phyloP scores from a whole-genome alignment of 106 monocot genomes.

The Dioscorea zingiberensis region DNA sequence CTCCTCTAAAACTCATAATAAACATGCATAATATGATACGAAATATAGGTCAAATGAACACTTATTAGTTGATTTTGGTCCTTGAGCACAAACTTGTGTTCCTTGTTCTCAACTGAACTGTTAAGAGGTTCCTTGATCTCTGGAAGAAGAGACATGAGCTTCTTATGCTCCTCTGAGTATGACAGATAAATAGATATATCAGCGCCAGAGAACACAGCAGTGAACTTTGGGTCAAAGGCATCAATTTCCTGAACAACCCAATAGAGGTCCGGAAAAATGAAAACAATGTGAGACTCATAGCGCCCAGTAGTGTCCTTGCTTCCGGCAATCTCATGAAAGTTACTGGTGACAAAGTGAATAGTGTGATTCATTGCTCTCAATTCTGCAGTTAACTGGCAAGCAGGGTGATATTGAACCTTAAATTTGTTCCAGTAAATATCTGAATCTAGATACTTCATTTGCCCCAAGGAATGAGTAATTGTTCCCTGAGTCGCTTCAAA shows the following conservation, averaged over 20 bases:
- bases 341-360: conserved; percentile 87
- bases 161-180: conserved; percentile 25
- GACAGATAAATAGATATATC: conserved; percentile 48
- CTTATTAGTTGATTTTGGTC: conserved; percentile 53
- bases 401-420: conserved; percentile 56
- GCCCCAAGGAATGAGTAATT: conserved; percentile 67
- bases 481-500: conserved; percentile 80
- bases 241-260: conserved; percentile 51
- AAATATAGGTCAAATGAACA: too few species aligned
- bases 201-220: conserved; percentile 37
- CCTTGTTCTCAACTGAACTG: conserved; percentile 26
- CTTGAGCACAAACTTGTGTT: conserved; percentile 45
- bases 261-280: conserved; percentile 43
- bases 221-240: conserved; percentile 47
- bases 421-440: conserved; percentile 71
- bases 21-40: too few species aligned
- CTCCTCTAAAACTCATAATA: too few species aligned
- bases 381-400: conserved; percentile 55
- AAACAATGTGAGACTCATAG: conserved; percentile 32
- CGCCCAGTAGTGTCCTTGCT: conserved; percentile 46
- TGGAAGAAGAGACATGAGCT: conserved; percentile 31
- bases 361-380: conserved; percentile 86
- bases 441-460: conserved; percentile 64
- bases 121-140: conserved; percentile 43
- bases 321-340: conserved; percentile 94